Base-by-base conservation (phyloP, 495 filamentous ascomycete species). In the Lophiostoma macrostomum region DNA sequence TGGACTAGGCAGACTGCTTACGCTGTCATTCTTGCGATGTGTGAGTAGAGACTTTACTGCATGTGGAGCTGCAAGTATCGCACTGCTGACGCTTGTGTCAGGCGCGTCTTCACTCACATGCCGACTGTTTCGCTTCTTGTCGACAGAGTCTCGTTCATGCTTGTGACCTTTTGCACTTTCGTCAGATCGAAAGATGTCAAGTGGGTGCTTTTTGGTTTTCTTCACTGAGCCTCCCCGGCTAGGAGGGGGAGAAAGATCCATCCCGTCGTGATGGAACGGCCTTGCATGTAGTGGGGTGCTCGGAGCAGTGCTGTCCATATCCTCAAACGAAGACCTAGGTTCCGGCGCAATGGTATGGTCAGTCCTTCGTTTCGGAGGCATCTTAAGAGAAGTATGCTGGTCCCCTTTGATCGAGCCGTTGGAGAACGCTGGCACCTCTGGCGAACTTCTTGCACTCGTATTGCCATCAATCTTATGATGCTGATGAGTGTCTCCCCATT, bases 401-500 rank as follows among this genome's bases (percentile, higher is more conserved):
- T 20, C 19, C 10, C 14, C 3, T 28, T n/a, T 13, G n/a, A 22
- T 16, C 28, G 30, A 50, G 20, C 45, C 45, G 45, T 57, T 57
- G 8, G 38, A 5, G 3, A 35, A 2, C 16, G 18, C 11, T 0
- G 19, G 14, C 16, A 22, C 11, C 7, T 53, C 55, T 13, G 39
- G 4, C 16, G 55, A 53, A 30, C 20, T 51, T 32, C 47, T 39
- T 5, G 36, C 28, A 42, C 32, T 12, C 18, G 19, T 38, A 11
- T 30, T n/a, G 13, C 45, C 38, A 1, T 23, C 16, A 7, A 37
- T 11, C 28, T 41, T 43, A 6, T 27, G 41, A 28, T 58, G 30
- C 3, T 40, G 39, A 10, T 13, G 37, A n/a, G n/a, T n/a, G n/a
- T n/a, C n/a, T n/a, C 69, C 67, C 69, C 69, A 71, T 38, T 71